Evolutionary conservation across 2,329 filamentous ascomycete species (phyloP).

Genomic region (Cytospora piceicola): DNA sequence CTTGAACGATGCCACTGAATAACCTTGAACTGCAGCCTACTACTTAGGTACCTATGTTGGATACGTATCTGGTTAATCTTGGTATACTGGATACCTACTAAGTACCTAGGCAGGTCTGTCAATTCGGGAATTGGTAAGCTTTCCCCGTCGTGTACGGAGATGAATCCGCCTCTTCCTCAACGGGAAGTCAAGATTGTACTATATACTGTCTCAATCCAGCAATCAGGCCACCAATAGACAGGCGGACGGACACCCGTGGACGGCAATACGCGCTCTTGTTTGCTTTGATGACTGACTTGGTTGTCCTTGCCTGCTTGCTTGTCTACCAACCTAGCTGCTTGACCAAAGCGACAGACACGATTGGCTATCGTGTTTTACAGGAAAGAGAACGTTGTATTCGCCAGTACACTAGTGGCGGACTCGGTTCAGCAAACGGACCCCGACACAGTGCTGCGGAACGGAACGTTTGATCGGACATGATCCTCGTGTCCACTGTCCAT

Average conservation of each 20-base stretch:
- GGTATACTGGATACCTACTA: no score
- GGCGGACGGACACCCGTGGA: background rate
- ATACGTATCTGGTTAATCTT: no score
- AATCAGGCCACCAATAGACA: background rate
- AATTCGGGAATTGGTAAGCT: no score
- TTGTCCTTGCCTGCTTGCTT: background rate
- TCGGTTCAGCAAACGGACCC: background rate
- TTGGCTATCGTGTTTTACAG: background rate
- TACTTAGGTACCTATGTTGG: no score
- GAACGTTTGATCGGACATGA: background rate
- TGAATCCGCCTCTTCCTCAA: no score
- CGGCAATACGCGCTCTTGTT: background rate
- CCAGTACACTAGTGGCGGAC: background rate
- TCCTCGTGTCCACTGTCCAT: background rate
- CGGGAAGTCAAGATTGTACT: background rate
- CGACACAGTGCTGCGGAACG: background rate
- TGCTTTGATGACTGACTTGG: background rate
- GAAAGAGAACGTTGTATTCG: background rate
- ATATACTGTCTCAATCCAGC: background rate
- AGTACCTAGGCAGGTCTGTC: no score
- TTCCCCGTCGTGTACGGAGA: no score
- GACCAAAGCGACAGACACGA: constrained; percentile 12
- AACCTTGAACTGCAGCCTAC: background rate
- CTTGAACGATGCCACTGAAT: background rate
- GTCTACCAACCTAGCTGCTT: constrained; percentile 2